These are phyloP conservation scores for Vigna unguiculata DNA, from an alignment of 306 rosid species.

Conservation along the genomic window DNA sequence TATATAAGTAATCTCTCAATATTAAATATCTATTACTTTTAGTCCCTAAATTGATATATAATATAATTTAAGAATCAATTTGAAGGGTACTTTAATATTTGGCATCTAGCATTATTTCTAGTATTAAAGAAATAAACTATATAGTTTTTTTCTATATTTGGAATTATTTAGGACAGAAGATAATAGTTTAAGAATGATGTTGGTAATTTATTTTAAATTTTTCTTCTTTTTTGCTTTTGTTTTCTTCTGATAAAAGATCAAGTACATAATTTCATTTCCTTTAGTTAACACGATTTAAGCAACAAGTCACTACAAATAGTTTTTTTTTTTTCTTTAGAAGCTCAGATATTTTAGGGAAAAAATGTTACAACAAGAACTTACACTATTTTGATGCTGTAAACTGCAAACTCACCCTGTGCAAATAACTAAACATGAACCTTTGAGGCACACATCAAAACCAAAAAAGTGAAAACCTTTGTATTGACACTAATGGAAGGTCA, in stretches of 20 bases:
- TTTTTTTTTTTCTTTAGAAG: not conserved
- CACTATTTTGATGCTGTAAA: slow-evolving; percentile 11
- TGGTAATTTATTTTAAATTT: too few relatives aligned
- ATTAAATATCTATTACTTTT: too few relatives aligned
- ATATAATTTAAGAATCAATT: too few relatives aligned
- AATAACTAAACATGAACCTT: slow-evolving; percentile 18
- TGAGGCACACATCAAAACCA: slow-evolving; percentile 6
- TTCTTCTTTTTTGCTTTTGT: too few relatives aligned
- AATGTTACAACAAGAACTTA: not conserved
- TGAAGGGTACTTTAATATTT: too few relatives aligned
- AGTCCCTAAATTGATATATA: too few relatives aligned
- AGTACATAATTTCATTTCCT: not conserved
- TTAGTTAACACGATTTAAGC: not conserved
- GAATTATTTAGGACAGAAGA: too few relatives aligned
- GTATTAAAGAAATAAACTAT: too few relatives aligned
- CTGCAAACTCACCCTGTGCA: slow-evolving; percentile 21
- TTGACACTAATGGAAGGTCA: slow-evolving; percentile 47
- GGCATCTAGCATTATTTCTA: too few relatives aligned
- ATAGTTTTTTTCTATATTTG: too few relatives aligned
- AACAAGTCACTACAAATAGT: not conserved
- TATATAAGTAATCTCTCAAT: too few relatives aligned
- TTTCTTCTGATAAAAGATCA: not conserved
- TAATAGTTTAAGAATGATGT: too few relatives aligned
- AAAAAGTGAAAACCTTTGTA: slow-evolving; percentile 20
- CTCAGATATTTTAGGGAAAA: not conserved